A percentile compares a stretch with the other conserved stretches of the same genome.
Conservation (phyloP, 2,329 filamentous ascomycete species). For the Trichoderma atroviride region DNA sequence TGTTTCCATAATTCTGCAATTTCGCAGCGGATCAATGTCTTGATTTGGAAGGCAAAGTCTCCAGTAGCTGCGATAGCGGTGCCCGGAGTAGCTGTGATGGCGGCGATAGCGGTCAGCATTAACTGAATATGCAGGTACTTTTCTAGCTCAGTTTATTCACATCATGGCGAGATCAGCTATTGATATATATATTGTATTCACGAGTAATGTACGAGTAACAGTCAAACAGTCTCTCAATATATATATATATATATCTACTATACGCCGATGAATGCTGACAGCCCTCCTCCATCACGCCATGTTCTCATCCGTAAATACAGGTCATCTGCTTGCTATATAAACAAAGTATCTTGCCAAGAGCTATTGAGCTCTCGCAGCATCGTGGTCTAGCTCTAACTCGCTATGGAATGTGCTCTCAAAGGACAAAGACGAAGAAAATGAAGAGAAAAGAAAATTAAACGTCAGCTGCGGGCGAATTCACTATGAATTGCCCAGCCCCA, state of each 20-base stretch:
- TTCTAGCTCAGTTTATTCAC: background rate
- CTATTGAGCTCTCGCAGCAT: background rate
- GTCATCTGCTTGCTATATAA: background rate
- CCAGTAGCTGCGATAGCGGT: background rate
- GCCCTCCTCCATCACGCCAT: slow-evolving; percentile 1
- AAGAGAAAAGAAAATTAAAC: background rate
- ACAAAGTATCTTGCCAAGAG: background rate
- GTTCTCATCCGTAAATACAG: slow-evolving; percentile 9
- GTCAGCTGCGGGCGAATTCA: background rate
- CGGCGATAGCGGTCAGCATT: background rate
- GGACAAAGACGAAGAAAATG: background rate
- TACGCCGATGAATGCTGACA: background rate
- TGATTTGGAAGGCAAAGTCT: slow-evolving; percentile 10
- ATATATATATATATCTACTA: too few species aligned
- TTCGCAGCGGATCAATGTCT: background rate
- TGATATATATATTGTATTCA: background rate
- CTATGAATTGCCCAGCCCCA: slow-evolving; percentile 45
- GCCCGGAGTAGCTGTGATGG: background rate
- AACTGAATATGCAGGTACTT: background rate
- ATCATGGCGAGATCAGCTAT: background rate
- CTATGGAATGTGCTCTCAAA: background rate
- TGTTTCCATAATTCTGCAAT: background rate
- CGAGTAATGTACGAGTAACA: background rate
- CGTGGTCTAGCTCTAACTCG: slow-evolving; percentile 5
- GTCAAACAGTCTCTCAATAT: background rate